phyloP scores from a whole-genome alignment of 306 rosid genomes.

The Vigna angularis region DNA sequence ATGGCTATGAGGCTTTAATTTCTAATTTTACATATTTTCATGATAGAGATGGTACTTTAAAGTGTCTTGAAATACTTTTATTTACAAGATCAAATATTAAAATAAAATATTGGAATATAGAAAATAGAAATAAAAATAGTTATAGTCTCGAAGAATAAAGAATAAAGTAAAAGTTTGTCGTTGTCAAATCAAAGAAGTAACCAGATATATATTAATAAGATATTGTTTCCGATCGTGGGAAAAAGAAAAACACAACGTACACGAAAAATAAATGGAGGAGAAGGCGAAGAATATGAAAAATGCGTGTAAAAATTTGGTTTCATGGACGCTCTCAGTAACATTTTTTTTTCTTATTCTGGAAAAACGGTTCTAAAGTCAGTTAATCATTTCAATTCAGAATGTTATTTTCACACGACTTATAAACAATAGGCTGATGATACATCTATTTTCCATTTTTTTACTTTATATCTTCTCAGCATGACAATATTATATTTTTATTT shows the following conservation, averaged over 20 bases:
- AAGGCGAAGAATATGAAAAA: not conserved
- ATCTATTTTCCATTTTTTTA: too few relatives aligned
- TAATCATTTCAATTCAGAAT: not conserved
- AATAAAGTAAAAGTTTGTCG: not conserved
- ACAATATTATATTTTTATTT: too few relatives aligned
- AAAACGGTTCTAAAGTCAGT: not conserved
- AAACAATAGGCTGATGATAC: too few relatives aligned
- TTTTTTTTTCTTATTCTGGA: too few relatives aligned
- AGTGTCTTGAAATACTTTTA: not conserved
- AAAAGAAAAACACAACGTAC: not conserved
- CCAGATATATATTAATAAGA: not conserved
- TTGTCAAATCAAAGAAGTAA: not conserved
- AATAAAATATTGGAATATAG: not conserved
- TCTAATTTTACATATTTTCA: not conserved
- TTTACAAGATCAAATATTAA: not conserved
- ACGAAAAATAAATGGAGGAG: not conserved
- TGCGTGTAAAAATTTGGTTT: too few relatives aligned
- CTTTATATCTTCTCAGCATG: too few relatives aligned
- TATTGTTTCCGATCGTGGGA: not conserved
- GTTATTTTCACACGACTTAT: not conserved
- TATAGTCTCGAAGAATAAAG: not conserved
- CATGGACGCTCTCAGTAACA: too few relatives aligned
- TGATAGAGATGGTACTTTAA: not conserved
- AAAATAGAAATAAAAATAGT: not conserved
- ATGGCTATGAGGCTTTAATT: not conserved